Conservation (phyloP, 257 asterid genomes). For the Forsythia suspensa region DNA sequence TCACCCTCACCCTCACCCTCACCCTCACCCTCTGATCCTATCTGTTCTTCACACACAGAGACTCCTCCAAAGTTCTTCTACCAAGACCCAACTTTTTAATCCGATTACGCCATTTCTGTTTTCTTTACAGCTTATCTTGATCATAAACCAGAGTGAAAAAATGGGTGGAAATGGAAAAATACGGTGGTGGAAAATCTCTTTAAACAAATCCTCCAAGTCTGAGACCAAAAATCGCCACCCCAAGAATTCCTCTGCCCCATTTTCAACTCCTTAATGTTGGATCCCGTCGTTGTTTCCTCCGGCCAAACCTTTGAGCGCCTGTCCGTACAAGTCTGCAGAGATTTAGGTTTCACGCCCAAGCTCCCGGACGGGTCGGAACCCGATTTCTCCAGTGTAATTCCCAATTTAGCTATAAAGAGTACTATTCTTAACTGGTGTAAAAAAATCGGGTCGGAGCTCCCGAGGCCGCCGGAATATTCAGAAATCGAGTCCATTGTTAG, state of each 20-base stretch:
- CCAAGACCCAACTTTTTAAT: too few species aligned
- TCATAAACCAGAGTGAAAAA: too few species aligned
- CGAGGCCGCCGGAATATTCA: slow-evolving; percentile 48
- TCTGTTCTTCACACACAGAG: too few species aligned
- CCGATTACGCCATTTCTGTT: too few species aligned
- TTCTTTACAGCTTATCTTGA: too few species aligned
- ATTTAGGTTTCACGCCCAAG: slow-evolving; percentile 52
- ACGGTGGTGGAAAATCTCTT: slow-evolving; percentile 55
- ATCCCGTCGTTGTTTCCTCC: slow-evolving; percentile 79
- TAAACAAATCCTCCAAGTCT: slow-evolving; percentile 40
- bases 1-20: too few species aligned
- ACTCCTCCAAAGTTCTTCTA: too few species aligned
- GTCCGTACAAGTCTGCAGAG: slow-evolving; percentile 56
- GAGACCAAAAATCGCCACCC: slow-evolving; percentile 41
- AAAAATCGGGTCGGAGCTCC: slow-evolving; percentile 43
- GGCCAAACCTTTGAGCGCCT: slow-evolving; percentile 86
- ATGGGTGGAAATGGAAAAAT: slow-evolving; percentile 66
- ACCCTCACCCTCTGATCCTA: too few species aligned
- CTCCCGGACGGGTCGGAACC: slow-evolving; percentile 65
- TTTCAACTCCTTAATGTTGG: slow-evolving; percentile 64
- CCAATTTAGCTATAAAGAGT: slow-evolving; percentile 67
- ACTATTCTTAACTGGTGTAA: slow-evolving; percentile 76
- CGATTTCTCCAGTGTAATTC: slow-evolving; percentile 65
- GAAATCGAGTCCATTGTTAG: slow-evolving; percentile 49
- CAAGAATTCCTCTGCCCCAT: slow-evolving; percentile 79